Base-by-base conservation (phyloP, 2,329 filamentous ascomycete species). In the Claviceps sp. region DNA sequence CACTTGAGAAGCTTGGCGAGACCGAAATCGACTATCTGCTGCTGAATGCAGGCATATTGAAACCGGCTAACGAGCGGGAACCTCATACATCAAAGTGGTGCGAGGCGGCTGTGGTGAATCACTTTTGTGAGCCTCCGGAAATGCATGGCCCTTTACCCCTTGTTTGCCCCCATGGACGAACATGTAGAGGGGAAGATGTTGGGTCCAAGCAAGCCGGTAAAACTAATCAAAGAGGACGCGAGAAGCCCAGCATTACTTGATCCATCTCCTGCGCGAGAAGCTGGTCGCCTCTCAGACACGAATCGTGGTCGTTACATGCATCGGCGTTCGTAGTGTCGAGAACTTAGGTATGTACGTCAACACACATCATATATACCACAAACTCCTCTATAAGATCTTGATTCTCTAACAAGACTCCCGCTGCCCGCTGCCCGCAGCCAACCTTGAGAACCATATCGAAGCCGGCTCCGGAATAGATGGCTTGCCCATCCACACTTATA, bases 171-270 rank as follows among this genome's bases (percentile, higher is more conserved):
- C 26, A 2, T 30, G 26, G 8, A 30, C 9, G 7, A 30, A 30
- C 26, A 30, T 30, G 26, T 30, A 9, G 9, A 30, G 2, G 26
- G 9, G 26, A 14, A 3, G 4, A 26, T 26, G 22, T 9, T 2
- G 26, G 26, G 9, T 30, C 8, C 26, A 30, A 9, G 7, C 26
- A 6, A 18, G 18, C 22, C 3, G 8, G 7, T 2, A 8, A 9
- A 13, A 22, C 30, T 22, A 26, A 43, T 14, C 13, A 9, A 4
- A 14, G 11, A 7, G 11, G 13, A 34, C 13, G 37, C 13, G 1
- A 37, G 5, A 50, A 78, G 75, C 76, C 4, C 76, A 78, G 52
- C 75, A 78, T 57, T 78, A 78, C 52, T 67, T 79, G 1, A 61
- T 69, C 0, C 75, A 78, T 55, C 62, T 77, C 2, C 60, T 79